A percentile compares a stretch with the other conserved stretches of the same genome.
These are phyloP conservation scores for Saccharomyces hybrid DNA, from an alignment of 1,139 yeast genomes.

Conservation along the genomic window DNA sequence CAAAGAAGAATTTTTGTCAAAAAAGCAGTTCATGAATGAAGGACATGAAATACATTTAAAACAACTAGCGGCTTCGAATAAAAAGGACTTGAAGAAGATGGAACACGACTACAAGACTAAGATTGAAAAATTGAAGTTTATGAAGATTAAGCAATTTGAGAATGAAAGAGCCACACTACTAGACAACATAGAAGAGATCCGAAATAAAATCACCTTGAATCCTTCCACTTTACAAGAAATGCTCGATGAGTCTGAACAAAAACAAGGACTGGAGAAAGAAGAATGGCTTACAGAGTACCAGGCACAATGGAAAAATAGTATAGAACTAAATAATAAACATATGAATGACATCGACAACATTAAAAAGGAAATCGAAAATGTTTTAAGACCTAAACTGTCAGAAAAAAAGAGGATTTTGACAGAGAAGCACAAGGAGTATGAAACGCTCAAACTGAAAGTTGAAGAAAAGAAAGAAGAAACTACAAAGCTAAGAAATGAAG, in stretches of 20 bases:
- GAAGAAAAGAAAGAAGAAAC: conserved; percentile 13
- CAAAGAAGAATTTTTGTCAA: conserved; percentile 30
- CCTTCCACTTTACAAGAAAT: conserved; percentile 18
- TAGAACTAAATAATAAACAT: conserved; percentile 15
- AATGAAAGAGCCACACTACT: conserved; percentile 25
- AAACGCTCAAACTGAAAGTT: conserved; percentile 7
- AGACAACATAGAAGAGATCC: conserved; percentile 20
- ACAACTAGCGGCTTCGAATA: conserved; percentile 35
- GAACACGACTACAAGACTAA: conserved; percentile 34
- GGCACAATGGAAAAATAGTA: conserved; percentile 17
- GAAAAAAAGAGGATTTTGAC: conserved; percentile 15
- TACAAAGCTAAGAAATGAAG: conserved; percentile 11
- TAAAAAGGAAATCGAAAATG: conserved; percentile 14
- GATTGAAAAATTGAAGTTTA: conserved; percentile 35
- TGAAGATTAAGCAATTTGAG: conserved; percentile 31
- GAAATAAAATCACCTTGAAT: conserved; percentile 24
- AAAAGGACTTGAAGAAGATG: conserved; percentile 34
- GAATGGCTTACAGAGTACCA: conserved; percentile 26
- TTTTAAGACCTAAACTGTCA: conserved; percentile 14
- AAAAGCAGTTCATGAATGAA: conserved; percentile 30
- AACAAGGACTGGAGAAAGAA: conserved; percentile 20
- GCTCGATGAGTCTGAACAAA: conserved; percentile 18
- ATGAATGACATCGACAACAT: conserved; percentile 17
- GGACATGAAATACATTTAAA: conserved; percentile 35
- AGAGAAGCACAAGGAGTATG: conserved; percentile 13